Base-by-base conservation (phyloP, 148 eudicot genomes). In the Selenicereus undatus region DNA sequence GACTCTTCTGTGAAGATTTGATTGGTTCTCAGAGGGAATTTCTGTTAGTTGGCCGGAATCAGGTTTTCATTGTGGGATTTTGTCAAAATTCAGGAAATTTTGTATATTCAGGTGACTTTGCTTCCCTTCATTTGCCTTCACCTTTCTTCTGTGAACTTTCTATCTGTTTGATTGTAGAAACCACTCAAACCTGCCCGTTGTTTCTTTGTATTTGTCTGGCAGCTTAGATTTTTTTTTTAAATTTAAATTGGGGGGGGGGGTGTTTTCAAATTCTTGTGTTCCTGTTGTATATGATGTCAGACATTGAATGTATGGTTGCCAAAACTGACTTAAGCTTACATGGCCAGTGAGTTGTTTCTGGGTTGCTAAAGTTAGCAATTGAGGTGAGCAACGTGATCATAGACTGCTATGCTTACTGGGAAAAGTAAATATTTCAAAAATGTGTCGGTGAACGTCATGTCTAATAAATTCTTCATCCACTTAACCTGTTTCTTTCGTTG, bases 71-170 rank as follows among this genome's bases (percentile, higher is more conserved):
- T 82, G 73, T 85, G 84, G 70, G 51, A 58, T 76, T 62, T 77
- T 36, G 58, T 64, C 66, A 42, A n/a, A 65, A 81, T 82, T 81
- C 76, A 75, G 70, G 85, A 72, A 56, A 51, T 81, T 80, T 82
- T 71, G 82, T 73, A 64, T 76, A n/a, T 76, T 82, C 69, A 88
- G 89, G 92, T 87, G 83, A 58, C 72, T 72, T 39, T 78, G 68
- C 42, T 82, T 56, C 75, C 82, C 20, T 65, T 51, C 69, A 76
- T 76, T 16, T 76, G 26, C 20, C 3, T 3, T 72, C 45, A n/a
- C 30, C 20, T 79, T 32, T 54, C 70, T 60, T 65, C 30, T 32
- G 4, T 11, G 9, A 24, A 32, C 32, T 32, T 8, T 82, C 62
- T 76, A 58, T 69, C 24, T n/a, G 39, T 32, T 75, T 66, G 70